A percentile compares a stretch with the other conserved stretches of the same genome.
Conservation (phyloP, 306 rosid species). For the Acacia acuminata region DNA sequence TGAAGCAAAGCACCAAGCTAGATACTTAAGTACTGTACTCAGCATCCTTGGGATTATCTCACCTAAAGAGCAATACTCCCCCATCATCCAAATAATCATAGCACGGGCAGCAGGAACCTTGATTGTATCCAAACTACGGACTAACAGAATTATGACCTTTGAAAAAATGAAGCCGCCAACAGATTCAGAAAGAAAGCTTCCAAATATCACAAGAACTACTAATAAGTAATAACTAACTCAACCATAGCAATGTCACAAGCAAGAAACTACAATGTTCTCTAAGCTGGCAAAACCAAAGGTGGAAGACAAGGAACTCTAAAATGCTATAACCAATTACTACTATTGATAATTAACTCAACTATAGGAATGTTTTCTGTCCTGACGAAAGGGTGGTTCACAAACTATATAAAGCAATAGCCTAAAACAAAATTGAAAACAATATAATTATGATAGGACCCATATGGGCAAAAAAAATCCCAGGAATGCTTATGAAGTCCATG, state of each 20-base stretch:
- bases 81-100: constrained; percentile 90
- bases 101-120: constrained; percentile 93
- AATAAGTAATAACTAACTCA: constrained; percentile 1
- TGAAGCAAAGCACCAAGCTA: constrained; percentile 77
- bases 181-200: constrained; percentile 20
- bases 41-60: constrained; percentile 78
- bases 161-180: constrained; percentile 31
- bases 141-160: constrained; percentile 81
- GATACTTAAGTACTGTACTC: constrained; percentile 77
- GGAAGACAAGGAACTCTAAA: background rate
- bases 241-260: constrained; percentile 4
- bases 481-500: background rate
- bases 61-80: constrained; percentile 88
- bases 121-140: constrained; percentile 72
- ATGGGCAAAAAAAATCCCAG: background rate
- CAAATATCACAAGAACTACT: constrained; percentile 25
- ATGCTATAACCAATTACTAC: background rate
- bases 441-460: background rate
- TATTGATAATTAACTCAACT: constrained; percentile 2
- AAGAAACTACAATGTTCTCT: background rate
- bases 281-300: background rate
- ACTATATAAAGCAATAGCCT: background rate
- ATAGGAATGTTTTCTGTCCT: background rate
- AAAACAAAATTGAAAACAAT: background rate
- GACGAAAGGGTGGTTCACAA: background rate